Percentiles rank a stretch among this genome's conserved stretches.
These are phyloP conservation scores for Clathrus columnatus DNA, from an alignment of 768 basidiomycete genomes.

Conservation along the genomic window DNA sequence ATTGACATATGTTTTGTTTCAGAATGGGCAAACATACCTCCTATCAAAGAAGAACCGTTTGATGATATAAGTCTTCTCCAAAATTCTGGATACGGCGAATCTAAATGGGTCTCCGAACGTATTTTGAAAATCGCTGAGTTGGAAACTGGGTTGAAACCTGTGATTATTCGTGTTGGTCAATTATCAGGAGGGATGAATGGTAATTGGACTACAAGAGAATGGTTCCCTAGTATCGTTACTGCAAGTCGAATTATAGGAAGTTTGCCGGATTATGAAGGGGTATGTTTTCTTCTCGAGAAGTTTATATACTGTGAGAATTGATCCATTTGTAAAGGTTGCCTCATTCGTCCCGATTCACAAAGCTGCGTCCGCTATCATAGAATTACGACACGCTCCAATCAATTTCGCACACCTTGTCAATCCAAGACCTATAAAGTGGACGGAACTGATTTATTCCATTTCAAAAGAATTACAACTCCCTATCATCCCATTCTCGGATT, in stretches of 20 bases:
- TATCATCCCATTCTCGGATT: conserved; percentile 25
- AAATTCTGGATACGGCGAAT: conserved; percentile 8
- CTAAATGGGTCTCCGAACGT: conserved; percentile 27
- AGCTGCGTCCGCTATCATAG: conserved; percentile 31
- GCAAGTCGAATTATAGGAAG: conserved; percentile 3
- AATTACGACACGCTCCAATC: conserved; percentile 15
- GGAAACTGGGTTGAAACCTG: background rate
- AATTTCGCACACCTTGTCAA: conserved; percentile 18
- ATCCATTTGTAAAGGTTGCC: background rate
- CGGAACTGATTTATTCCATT: conserved; percentile 21
- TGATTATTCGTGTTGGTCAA: conserved; percentile 29
- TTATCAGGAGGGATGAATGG: conserved; percentile 29
- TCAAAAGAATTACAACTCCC: conserved; percentile 15
- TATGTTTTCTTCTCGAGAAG: background rate
- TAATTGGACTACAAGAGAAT: conserved; percentile 30
- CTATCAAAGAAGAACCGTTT: background rate
- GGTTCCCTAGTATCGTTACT: conserved; percentile 10
- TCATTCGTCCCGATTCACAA: conserved; percentile 15
- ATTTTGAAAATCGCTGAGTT: conserved; percentile 19
- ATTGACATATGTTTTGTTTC: background rate
- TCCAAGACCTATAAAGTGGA: conserved; percentile 24
- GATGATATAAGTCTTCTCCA: background rate
- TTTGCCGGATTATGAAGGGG: conserved; percentile 1
- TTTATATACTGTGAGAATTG: background rate
- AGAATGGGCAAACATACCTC: background rate